These are phyloP conservation scores for Clavariopsis aquatica DNA, from an alignment of 495 filamentous ascomycete species.

Conservation along the genomic window DNA sequence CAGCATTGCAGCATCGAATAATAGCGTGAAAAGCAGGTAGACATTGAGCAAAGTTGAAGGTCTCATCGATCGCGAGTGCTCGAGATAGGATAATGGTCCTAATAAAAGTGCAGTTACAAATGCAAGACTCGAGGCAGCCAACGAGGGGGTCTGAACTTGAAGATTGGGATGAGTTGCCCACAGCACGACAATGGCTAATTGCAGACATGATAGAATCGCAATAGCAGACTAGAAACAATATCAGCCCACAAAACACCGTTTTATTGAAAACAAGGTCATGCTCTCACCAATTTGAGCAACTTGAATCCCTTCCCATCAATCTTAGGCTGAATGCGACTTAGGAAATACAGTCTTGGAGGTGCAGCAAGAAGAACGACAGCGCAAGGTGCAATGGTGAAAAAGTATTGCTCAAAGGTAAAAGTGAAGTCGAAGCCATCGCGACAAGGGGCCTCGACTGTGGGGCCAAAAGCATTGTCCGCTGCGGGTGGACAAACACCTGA, in stretches of 20 bases:
- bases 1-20: constrained; percentile 63
- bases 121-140: constrained; percentile 52
- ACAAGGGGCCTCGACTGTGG: constrained; percentile 46
- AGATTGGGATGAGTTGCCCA: constrained; percentile 28
- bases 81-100: constrained; percentile 54
- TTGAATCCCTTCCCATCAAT: constrained; percentile 52
- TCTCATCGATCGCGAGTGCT: constrained; percentile 57
- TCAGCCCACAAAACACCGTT: background rate
- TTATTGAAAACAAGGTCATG: background rate
- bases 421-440: constrained; percentile 39
- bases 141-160: constrained; percentile 48
- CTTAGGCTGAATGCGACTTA: too few relatives aligned
- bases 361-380: constrained; percentile 48
- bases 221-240: constrained; percentile 8
- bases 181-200: constrained; percentile 22
- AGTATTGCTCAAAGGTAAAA: constrained; percentile 42
- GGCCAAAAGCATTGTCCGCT: constrained; percentile 46
- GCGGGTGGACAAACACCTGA: too few relatives aligned
- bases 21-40: constrained; percentile 61
- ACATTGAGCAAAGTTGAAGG: constrained; percentile 62
- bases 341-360: constrained; percentile 51
- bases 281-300: constrained; percentile 55
- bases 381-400: constrained; percentile 60
- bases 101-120: constrained; percentile 50
- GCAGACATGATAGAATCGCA: constrained; percentile 47